phyloP scores from a whole-genome alignment of 345 rosid genomes.

The Eucalyptus curtisii region DNA sequence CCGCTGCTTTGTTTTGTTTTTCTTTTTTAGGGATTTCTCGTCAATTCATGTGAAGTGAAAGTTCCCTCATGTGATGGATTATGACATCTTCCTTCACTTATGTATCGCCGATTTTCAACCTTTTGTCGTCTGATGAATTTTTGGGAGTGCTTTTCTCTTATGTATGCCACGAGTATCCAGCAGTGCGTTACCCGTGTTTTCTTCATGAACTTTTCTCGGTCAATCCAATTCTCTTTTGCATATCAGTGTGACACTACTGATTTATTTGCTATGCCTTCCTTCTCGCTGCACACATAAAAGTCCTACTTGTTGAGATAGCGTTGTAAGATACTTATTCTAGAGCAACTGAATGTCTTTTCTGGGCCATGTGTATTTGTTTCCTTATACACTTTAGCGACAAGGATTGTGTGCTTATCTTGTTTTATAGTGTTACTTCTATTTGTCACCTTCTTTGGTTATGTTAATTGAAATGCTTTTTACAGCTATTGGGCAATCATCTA shows the following conservation, averaged over 20 bases:
- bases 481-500: conserved; percentile 75
- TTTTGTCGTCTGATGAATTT: background rate
- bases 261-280: background rate
- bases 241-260: background rate
- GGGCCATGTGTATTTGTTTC: background rate
- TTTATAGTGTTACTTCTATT: background rate
- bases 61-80: background rate
- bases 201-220: background rate
- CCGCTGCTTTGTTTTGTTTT: background rate
- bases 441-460: background rate
- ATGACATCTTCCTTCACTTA: background rate
- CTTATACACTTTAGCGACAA: background rate
- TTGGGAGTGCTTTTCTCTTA: background rate
- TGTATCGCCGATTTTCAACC: fast-evolving
- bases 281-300: background rate
- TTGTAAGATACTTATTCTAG: background rate
- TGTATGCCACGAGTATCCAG: background rate
- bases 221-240: background rate
- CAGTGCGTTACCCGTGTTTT: background rate
- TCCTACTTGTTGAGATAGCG: background rate
- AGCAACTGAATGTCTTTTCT: background rate
- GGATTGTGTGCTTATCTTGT: background rate
- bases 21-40: background rate
- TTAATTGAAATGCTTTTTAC: background rate
- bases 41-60: background rate